Base-by-base conservation (phyloP, 164 flowering plant genomes). In the Umbilicus rupestris region DNA sequence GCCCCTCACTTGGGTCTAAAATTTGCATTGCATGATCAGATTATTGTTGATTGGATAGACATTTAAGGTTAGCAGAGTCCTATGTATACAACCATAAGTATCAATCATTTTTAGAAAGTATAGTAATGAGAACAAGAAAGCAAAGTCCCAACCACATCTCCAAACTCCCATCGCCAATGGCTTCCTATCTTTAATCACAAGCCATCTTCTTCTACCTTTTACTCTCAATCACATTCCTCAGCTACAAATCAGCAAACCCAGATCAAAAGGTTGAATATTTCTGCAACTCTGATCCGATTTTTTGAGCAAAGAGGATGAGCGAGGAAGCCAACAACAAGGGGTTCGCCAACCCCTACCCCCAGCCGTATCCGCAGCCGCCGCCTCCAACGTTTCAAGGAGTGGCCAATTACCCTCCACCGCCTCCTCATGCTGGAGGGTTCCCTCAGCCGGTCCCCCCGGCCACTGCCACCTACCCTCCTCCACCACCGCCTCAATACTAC, bases 361-460 rank as follows among this genome's bases (percentile, higher is more conserved):
- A 41, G 44, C 58, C 58, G 3, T 45, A 45, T n/a, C 47, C 47
- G 3, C 52, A 47, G 29, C 58, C 58, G 24, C 58, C 30, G 58
- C 58, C 58, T 22, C 58, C 58, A 12, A 52, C 58, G 16, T 52
- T 52, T 52, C 58, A 52, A 52, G 58, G 58, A 26, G 58, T 52
- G 29, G 58, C 30, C 3, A 11, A 17, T 24, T 52, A 52, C 58
- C 58, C 58, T 52, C 58, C 58, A 2, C 58, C 58, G 10, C 58
- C 58, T 5, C 55, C 55, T 19, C 24, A 19, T 20, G 55, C 30
- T 28, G 60, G 60, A 26, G 60, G 60, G 33, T 55, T 55, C 19
- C 60, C 60, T 26, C 60, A 55, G 33, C 33, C 60, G 16, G 60
- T 14, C 28, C 60, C 60, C 6, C 60, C 60, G 16, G 33, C 60